These are phyloP conservation scores for Casuarina glauca DNA, from an alignment of 306 rosid genomes.

Conservation along the genomic window DNA sequence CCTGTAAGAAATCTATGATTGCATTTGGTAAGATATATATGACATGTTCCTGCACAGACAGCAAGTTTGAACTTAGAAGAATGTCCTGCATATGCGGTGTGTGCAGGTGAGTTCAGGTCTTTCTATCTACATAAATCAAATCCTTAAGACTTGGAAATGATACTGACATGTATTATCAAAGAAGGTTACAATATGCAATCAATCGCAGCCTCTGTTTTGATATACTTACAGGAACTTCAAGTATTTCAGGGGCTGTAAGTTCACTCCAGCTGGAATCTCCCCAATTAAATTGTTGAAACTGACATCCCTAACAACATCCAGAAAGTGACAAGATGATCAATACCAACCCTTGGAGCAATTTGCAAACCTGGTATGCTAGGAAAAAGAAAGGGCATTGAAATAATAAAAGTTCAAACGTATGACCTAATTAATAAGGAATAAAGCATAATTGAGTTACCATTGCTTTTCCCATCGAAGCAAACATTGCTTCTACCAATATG, in stretches of 20 bases:
- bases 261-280: slow-evolving; percentile 50
- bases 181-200: neutral
- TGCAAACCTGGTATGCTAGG: neutral
- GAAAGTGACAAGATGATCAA: slow-evolving; percentile 9
- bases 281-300: slow-evolving; percentile 84
- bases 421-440: neutral
- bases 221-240: slow-evolving; percentile 75
- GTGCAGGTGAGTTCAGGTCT: neutral
- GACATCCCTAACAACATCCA: slow-evolving; percentile 59
- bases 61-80: slow-evolving; percentile 3
- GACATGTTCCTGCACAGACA: slow-evolving; percentile 8
- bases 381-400: neutral
- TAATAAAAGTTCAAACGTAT: neutral
- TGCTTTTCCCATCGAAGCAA: neutral
- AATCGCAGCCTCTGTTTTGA: neutral
- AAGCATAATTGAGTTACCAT: neutral
- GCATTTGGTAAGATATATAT: neutral
- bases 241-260: slow-evolving; percentile 41
- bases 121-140: neutral
- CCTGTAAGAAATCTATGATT: neutral
- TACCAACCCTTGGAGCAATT: slow-evolving; percentile 10
- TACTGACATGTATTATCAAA: neutral
- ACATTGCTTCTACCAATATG: neutral
- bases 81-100: neutral
- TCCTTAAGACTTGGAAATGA: neutral